A percentile compares a stretch with the other conserved stretches of the same genome.
Evolutionary conservation across 164 flowering plant genomes (phyloP).

Genomic region (Protea cynaroides): DNA sequence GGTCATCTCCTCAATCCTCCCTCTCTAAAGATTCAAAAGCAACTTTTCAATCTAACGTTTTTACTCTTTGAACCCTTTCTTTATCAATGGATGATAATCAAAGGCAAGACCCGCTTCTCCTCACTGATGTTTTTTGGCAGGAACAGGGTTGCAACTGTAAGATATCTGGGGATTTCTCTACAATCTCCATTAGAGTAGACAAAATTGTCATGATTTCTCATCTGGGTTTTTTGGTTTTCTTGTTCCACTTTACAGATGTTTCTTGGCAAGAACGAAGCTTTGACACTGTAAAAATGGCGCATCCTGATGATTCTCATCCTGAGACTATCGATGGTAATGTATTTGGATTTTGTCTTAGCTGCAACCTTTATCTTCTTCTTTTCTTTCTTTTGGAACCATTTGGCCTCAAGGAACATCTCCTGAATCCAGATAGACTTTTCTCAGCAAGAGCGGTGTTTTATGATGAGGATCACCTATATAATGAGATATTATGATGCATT

Average conservation of each 20-base stretch:
- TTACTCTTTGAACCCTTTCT: neutral
- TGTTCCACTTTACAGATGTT: slow-evolving; percentile 9
- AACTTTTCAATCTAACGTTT: neutral
- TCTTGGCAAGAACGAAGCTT: slow-evolving; percentile 16
- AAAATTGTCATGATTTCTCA: slow-evolving; percentile 4
- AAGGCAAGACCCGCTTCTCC: slow-evolving; percentile 68
- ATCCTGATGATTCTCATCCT: slow-evolving; percentile 7
- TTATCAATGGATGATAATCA: slow-evolving; percentile 29
- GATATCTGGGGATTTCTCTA: neutral
- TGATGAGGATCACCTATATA: too few species aligned
- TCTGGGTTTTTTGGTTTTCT: neutral
- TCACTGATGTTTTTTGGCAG: slow-evolving; percentile 39
- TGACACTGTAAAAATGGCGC: slow-evolving; percentile 19
- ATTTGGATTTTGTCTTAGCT: neutral
- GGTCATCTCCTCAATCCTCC: neutral
- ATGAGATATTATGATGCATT: too few species aligned
- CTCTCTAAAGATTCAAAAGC: neutral
- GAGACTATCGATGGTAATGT: slow-evolving; percentile 17
- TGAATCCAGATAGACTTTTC: neutral
- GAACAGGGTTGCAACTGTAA: slow-evolving; percentile 12
- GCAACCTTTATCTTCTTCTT: neutral
- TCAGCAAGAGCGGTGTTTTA: neutral
- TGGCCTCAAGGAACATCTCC: neutral
- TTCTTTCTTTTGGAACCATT: slow-evolving; percentile 1
- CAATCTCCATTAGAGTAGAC: neutral